phyloP scores from a whole-genome alignment of 139 green algal species.

The Deuterostichococcus epilithicus region DNA sequence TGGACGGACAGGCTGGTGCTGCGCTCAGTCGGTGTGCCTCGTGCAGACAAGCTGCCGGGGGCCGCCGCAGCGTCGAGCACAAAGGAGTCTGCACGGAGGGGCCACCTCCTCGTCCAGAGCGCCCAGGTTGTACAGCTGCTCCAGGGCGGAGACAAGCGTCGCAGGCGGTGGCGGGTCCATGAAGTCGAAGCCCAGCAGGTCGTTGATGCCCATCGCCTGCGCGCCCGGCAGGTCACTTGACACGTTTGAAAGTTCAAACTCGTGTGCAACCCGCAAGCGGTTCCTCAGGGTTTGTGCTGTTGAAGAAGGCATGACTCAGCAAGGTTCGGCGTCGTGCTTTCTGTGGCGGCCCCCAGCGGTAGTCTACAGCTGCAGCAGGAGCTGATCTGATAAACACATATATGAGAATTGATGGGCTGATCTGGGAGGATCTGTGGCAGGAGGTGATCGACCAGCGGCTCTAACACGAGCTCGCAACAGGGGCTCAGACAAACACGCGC shows the following conservation, averaged over 20 bases:
- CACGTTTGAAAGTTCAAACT: no score
- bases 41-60: not conserved
- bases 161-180: slow-evolving; percentile 93
- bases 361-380: no score
- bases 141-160: slow-evolving; percentile 79
- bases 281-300: no score
- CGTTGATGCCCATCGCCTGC: slow-evolving; percentile 97
- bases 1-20: not conserved
- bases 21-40: not conserved
- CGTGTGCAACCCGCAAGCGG: no score
- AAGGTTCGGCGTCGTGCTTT: no score
- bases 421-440: no score
- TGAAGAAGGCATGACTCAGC: no score
- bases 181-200: slow-evolving; percentile 98
- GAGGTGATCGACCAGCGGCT: not conserved
- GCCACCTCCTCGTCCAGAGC: slow-evolving; percentile 76
- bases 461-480: not conserved
- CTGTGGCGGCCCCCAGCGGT: no score
- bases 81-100: not conserved
- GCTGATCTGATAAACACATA: no score
- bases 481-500: not conserved
- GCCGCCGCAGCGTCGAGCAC: not conserved
- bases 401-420: no score
- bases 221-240: not conserved
- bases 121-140: slow-evolving; percentile 96